phyloP scores from a whole-genome alignment of 1,284 basidiomycete species.

The Sphagnurus paluster region DNA sequence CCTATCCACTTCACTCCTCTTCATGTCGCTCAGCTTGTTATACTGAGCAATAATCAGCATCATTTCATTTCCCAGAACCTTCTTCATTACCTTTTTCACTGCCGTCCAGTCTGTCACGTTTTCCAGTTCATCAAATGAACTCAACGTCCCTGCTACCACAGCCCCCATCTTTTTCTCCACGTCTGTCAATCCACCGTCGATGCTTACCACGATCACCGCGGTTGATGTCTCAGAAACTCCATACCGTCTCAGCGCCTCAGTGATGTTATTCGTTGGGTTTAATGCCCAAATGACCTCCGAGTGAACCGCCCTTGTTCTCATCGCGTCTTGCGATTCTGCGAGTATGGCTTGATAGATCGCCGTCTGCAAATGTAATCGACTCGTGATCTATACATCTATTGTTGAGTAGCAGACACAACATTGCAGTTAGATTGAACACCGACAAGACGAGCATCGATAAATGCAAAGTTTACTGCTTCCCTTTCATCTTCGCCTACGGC shows the following conservation, averaged over 20 bases:
- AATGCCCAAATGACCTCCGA: slow-evolving; percentile 85
- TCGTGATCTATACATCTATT: slow-evolving; percentile 64
- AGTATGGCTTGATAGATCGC: slow-evolving; percentile 81
- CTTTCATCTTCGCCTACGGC: slow-evolving; percentile 68
- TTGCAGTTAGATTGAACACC: slow-evolving; percentile 22
- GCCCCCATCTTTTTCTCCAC: slow-evolving; percentile 52
- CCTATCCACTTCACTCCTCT: slow-evolving; percentile 3
- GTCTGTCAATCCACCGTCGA: slow-evolving; percentile 42
- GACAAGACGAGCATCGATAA: slow-evolving; percentile 77
- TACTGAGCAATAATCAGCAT: slow-evolving; percentile 14
- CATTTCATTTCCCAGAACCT: not conserved
- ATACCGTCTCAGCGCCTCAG: slow-evolving; percentile 82
- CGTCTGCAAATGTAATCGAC: slow-evolving; percentile 73
- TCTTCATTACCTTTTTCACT: slow-evolving; percentile 66
- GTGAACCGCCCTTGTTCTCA: slow-evolving; percentile 80
- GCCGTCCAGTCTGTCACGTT: slow-evolving; percentile 67
- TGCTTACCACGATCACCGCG: slow-evolving; percentile 73
- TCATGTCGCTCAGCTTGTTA: slow-evolving; percentile 13
- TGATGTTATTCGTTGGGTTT: slow-evolving; percentile 87
- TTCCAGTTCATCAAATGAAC: slow-evolving; percentile 46
- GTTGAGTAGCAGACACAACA: not conserved
- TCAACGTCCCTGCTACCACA: slow-evolving; percentile 57
- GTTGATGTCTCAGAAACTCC: slow-evolving; percentile 74
- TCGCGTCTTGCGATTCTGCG: slow-evolving; percentile 52
- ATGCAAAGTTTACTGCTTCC: slow-evolving; percentile 81